A percentile compares a stretch with the other conserved stretches of the same genome.
Evolutionary conservation across 306 rosid species (phyloP).

Genomic region (Prinsepia uniflora): DNA sequence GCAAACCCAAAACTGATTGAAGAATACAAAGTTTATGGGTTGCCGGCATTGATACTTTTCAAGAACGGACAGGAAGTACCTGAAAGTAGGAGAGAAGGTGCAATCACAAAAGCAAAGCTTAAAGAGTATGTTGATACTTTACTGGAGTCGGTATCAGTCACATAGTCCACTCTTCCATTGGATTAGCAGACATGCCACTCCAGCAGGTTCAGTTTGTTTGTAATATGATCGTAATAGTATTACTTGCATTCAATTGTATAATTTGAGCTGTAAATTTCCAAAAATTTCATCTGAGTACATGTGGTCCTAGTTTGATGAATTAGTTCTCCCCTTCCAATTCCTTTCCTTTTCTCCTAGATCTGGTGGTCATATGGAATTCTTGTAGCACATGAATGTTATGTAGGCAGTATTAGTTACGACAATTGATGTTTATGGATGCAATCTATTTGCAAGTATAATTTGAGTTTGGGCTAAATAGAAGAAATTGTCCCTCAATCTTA

Average conservation of each 20-base stretch:
- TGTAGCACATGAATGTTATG: background rate
- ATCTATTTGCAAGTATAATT: background rate
- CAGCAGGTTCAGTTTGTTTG: slow-evolving; percentile 1
- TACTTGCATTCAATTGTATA: slow-evolving; percentile 1
- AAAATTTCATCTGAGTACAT: background rate
- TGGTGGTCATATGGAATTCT: background rate
- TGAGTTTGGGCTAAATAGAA: background rate
- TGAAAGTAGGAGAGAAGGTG: slow-evolving; percentile 85
- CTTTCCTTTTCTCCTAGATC: background rate
- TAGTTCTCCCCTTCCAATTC: background rate
- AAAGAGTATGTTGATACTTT: slow-evolving; percentile 61
- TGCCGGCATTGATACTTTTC: slow-evolving; percentile 75
- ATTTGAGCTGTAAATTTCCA: slow-evolving; percentile 7
- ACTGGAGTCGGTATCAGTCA: slow-evolving; percentile 53
- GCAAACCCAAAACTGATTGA: slow-evolving; percentile 65
- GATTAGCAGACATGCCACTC: background rate
- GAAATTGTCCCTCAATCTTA: too few species aligned
- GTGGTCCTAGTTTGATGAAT: background rate
- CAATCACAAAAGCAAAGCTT: slow-evolving; percentile 73
- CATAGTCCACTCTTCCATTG: slow-evolving; percentile 30
- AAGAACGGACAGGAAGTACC: slow-evolving; percentile 70
- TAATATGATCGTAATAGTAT: background rate
- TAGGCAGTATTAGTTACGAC: background rate
- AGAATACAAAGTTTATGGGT: slow-evolving; percentile 76
- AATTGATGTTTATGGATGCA: background rate